Conservation (phyloP, 1,139 yeast genomes). For the Trichomonascaceae sp. region DNA sequence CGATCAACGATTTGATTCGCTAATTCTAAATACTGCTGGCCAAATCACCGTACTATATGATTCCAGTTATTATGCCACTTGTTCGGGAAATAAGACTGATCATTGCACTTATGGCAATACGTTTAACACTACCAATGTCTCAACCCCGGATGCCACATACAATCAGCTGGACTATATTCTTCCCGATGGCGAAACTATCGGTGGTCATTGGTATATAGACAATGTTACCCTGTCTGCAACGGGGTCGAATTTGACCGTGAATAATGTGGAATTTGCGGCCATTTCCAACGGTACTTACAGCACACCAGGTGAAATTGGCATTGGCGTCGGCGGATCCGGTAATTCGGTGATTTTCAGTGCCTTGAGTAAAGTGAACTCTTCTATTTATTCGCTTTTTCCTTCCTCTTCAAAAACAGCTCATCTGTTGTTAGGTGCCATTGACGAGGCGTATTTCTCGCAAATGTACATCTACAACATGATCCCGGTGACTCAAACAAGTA, state of each 20-base stretch:
- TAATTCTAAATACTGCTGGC: conserved; percentile 2
- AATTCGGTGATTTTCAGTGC: conserved; percentile 7
- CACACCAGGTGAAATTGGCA: conserved; percentile 21
- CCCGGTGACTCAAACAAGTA: conserved; percentile 7
- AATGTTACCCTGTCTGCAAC: not conserved
- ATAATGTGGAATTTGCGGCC: conserved; percentile 11
- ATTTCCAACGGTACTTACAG: conserved; percentile 14
- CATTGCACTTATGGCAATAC: not conserved
- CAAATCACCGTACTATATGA: not conserved
- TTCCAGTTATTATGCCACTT: not conserved
- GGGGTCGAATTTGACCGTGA: conserved; percentile 14
- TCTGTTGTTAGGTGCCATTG: conserved; percentile 22
- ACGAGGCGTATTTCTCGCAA: conserved; percentile 16
- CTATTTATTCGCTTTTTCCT: conserved; percentile 16
- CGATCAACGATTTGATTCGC: not conserved
- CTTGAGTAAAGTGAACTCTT: conserved; percentile 12
- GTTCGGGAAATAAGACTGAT: not conserved
- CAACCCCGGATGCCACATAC: not conserved
- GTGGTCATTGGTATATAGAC: not conserved
- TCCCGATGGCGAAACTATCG: not conserved
- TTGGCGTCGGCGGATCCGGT: conserved; percentile 15
- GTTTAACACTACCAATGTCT: not conserved
- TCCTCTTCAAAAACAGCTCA: conserved; percentile 10
- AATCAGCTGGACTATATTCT: not conserved
- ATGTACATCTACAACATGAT: conserved; percentile 18